A percentile compares a stretch with the other conserved stretches of the same genome.
Evolutionary conservation across 148 eudicot species (phyloP).

Genomic region (Rheum nobile): DNA sequence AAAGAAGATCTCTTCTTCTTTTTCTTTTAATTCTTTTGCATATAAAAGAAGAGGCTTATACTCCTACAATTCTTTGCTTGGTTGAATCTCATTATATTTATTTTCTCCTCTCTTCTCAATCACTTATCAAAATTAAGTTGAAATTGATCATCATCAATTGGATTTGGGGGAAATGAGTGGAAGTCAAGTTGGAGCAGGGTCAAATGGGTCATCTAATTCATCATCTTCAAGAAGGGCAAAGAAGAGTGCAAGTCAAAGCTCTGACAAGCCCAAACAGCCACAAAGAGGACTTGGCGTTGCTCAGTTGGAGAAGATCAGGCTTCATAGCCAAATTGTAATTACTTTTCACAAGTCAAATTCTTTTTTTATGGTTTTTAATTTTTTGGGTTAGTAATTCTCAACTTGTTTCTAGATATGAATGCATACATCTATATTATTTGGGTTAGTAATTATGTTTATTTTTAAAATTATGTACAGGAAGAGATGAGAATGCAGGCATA

Average conservation of each 20-base stretch:
- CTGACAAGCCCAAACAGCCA: slow-evolving; percentile 59
- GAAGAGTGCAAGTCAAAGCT: slow-evolving; percentile 6
- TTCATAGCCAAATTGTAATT: slow-evolving; percentile 46
- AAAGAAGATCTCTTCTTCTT: slow-evolving; percentile 13
- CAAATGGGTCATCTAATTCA: slow-evolving; percentile 1
- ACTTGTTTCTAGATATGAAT: too few relatives aligned
- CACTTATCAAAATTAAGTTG: not conserved
- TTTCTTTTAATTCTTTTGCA: not conserved
- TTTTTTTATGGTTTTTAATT: not conserved
- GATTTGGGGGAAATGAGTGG: not conserved
- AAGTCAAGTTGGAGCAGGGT: not conserved
- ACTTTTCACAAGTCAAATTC: slow-evolving; percentile 4
- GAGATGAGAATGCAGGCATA: slow-evolving; percentile 35
- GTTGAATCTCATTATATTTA: not conserved
- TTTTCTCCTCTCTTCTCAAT: not conserved
- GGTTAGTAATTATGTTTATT: too few relatives aligned
- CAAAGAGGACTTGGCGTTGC: slow-evolving; percentile 90
- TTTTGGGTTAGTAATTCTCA: too few relatives aligned
- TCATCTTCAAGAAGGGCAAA: not conserved
- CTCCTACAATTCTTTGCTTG: not conserved
- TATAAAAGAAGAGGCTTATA: not conserved
- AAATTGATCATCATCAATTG: not conserved
- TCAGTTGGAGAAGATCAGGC: slow-evolving; percentile 67
- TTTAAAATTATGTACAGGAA: slow-evolving; percentile 44
- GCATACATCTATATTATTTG: too few relatives aligned